Base-by-base conservation (phyloP, 345 rosid genomes). In the Physaria fendleri region DNA sequence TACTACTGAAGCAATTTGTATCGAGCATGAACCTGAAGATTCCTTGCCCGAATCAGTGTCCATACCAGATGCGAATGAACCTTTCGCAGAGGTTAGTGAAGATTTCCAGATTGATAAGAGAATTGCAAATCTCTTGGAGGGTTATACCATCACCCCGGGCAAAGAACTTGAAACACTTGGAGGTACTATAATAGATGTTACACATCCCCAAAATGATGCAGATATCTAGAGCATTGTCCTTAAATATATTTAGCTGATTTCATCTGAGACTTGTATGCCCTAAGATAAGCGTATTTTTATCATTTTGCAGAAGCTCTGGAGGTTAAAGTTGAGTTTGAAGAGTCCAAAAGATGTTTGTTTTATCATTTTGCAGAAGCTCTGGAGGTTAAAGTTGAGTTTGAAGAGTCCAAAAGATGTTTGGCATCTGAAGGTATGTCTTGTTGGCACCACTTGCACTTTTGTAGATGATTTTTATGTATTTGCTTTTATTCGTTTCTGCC, bases 291-390 rank as follows among this genome's bases (percentile, higher is more conserved):
- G 58, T 38, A 37, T 52, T 8, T 62, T 46, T 60, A 18, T 39
- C 42, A 27, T 54, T 64, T 45, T 75, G 55, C 97, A 94, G 99
- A 77, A 77, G 81, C 78, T 62, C 66, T 94, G 78, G 83, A 81
- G 64, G 74, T 79, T 65, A 76, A 75, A 11, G 81, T 94, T 76
- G 84, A 81, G 56, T 57, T 18, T 34, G 78, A 46, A 5, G 75
- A 75, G 61, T 77, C 75, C 74, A 77, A 75, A 59, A 68, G 60
- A 56, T 85, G 74, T 77, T 74, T 39, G 58, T n/a, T n/a, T n/a
- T n/a, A n/a, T n/a, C n/a, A n/a, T n/a, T 64, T 45, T 75, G 55
- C 97, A 94, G 99, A 77, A 77, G 81, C 78, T 62, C 66, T 94
- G 78, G 83, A 81, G 64, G 74, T 79, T 65, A 76, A 75, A 11